These are phyloP conservation scores for Elaeis oleifera DNA, from an alignment of 202 grass and related monocot species.

Conservation along the genomic window DNA sequence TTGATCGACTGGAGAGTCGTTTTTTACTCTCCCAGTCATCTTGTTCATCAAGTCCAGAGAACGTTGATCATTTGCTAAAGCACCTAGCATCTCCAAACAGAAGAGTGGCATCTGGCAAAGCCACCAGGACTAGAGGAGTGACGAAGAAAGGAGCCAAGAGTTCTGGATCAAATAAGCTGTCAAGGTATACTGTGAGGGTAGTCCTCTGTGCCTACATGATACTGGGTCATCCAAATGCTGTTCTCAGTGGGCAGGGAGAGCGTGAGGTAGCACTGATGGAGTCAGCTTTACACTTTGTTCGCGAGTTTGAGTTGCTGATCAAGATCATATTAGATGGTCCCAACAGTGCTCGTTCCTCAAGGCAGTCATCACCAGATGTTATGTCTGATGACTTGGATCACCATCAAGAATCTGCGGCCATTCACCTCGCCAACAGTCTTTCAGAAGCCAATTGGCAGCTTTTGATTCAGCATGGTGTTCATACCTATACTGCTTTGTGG, in stretches of 20 bases:
- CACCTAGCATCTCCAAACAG: slow-evolving; percentile 70
- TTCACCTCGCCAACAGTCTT: slow-evolving; percentile 31
- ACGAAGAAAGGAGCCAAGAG: slow-evolving; percentile 32
- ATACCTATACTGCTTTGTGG: slow-evolving; percentile 85
- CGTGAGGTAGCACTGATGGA: slow-evolving; percentile 53
- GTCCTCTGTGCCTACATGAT: slow-evolving; percentile 97
- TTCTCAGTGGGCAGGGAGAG: slow-evolving; percentile 81
- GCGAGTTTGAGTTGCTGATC: slow-evolving; percentile 55
- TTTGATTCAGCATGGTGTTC: slow-evolving; percentile 79
- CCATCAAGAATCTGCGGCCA: background rate
- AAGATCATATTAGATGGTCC: slow-evolving; percentile 43
- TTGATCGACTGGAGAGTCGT: slow-evolving; percentile 62
- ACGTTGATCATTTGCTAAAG: slow-evolving; percentile 89
- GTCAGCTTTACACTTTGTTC: slow-evolving; percentile 50
- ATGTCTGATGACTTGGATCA: slow-evolving; percentile 9
- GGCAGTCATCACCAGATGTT: slow-evolving; percentile 14
- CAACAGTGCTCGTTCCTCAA: slow-evolving; percentile 36
- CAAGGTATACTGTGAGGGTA: slow-evolving; percentile 71
- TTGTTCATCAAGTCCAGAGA: slow-evolving; percentile 36
- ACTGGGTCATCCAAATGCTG: slow-evolving; percentile 82
- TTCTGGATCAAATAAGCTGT: slow-evolving; percentile 33
- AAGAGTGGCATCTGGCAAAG: slow-evolving; percentile 29
- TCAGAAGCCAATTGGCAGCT: slow-evolving; percentile 42
- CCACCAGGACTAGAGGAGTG: slow-evolving; percentile 27
- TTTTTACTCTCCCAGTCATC: slow-evolving; percentile 38